These are phyloP conservation scores for Panicum hallii DNA, from an alignment of 202 grass and related monocot genomes.

Conservation along the genomic window DNA sequence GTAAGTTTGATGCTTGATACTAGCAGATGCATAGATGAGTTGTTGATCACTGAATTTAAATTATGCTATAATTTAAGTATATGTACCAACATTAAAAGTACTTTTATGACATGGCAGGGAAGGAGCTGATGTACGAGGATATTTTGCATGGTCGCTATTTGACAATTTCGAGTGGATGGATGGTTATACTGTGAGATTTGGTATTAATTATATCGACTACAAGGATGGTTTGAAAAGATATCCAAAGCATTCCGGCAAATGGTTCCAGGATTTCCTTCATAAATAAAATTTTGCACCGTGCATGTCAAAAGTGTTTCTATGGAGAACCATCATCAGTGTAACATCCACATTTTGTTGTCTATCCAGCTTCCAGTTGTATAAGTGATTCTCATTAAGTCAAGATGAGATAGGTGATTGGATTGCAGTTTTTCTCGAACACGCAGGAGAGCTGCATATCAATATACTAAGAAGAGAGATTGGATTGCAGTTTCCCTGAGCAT, in stretches of 20 bases:
- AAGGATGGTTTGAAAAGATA: conserved; percentile 86
- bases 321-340: conserved; percentile 29
- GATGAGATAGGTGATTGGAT: neutral
- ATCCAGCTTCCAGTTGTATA: conserved; percentile 12
- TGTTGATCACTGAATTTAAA: neutral
- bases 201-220: conserved; percentile 72
- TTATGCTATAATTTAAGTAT: neutral
- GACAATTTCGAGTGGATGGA: conserved; percentile 87
- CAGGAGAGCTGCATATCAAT: too few species aligned
- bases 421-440: neutral
- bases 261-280: conserved; percentile 72
- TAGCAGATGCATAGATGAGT: neutral
- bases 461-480: neutral
- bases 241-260: conserved; percentile 63
- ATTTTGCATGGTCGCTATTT: conserved; percentile 86
- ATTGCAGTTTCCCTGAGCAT: neutral
- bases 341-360: neutral
- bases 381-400: neutral
- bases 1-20: conserved; percentile 48
- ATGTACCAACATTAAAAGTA: neutral
- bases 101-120: conserved; percentile 54
- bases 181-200: conserved; percentile 78
- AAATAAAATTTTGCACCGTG: conserved; percentile 17
- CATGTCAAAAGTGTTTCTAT: conserved; percentile 13
- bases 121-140: conserved; percentile 69